Evolutionary conservation across 345 rosid species (phyloP).

Genomic region (Linum trigynum): DNA sequence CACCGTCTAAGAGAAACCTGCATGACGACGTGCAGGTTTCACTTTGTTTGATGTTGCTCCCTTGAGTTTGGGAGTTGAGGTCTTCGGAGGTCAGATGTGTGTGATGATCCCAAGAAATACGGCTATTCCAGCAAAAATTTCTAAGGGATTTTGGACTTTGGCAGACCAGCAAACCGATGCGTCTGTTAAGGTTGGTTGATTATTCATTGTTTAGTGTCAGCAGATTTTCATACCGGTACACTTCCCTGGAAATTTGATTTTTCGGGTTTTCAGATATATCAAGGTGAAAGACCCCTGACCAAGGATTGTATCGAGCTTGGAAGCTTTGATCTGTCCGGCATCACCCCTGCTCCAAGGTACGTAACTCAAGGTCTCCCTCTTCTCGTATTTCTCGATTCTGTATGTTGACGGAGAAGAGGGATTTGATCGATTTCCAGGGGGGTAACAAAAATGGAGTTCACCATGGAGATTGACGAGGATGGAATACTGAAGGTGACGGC

Average conservation of each 20-base stretch:
- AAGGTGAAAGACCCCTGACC: constrained; percentile 47
- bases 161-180: constrained; percentile 44
- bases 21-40: constrained; percentile 20
- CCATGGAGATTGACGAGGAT: constrained; percentile 43
- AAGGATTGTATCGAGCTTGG: constrained; percentile 48
- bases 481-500: constrained; percentile 45
- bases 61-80: constrained; percentile 38
- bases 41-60: constrained; percentile 37
- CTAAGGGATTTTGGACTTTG: constrained; percentile 37
- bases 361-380: background rate
- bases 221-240: too few relatives aligned
- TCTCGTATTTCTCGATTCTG: too few relatives aligned
- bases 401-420: background rate
- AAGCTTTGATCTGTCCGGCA: constrained; percentile 36
- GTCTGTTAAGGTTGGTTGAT: constrained; percentile 28
- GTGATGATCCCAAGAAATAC: constrained; percentile 47
- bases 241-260: background rate
- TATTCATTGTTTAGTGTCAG: background rate
- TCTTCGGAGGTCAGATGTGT: constrained; percentile 48
- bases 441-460: constrained; percentile 39
- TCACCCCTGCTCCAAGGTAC: constrained; percentile 56
- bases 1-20: too few relatives aligned
- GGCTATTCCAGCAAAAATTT: constrained; percentile 36
- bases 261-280: constrained; percentile 23
- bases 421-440: constrained; percentile 26